These are phyloP conservation scores for Spergularia azorica DNA, from an alignment of 179 eudicot species.

Conservation along the genomic window DNA sequence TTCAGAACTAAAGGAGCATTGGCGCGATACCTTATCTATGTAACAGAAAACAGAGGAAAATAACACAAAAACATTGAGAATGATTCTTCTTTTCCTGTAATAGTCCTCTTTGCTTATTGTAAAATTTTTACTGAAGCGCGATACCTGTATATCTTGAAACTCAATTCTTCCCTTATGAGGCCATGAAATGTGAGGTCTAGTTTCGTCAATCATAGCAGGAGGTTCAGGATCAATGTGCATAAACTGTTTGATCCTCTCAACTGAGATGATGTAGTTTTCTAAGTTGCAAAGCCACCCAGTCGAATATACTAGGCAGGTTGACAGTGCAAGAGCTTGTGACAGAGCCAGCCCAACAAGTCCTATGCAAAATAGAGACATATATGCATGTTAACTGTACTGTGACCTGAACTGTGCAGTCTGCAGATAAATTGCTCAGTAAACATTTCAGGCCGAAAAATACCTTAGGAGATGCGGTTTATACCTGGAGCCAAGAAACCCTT, in stretches of 20 bases:
- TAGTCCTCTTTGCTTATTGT: no score
- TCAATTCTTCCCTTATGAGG: neutral
- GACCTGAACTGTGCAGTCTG: no score
- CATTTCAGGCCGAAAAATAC: no score
- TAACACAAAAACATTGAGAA: no score
- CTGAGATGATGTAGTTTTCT: neutral
- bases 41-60: neutral
- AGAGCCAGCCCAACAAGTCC: neutral
- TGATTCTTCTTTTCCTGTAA: no score
- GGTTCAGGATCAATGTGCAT: neutral
- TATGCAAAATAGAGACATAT: neutral
- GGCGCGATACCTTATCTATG: constrained; percentile 42
- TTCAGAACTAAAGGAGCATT: constrained; percentile 56
- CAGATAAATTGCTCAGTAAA: no score
- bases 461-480: neutral
- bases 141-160: neutral
- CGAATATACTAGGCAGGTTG: neutral
- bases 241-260: neutral
- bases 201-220: neutral
- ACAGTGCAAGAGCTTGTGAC: neutral
- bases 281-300: neutral
- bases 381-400: no score
- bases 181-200: neutral
- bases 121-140: no score
- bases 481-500: neutral